Evolutionary conservation across 805 yeast species (phyloP), one percentile per base, ranked within the genome.

Genomic region (Cyberlindnera sargentensis): DNA sequence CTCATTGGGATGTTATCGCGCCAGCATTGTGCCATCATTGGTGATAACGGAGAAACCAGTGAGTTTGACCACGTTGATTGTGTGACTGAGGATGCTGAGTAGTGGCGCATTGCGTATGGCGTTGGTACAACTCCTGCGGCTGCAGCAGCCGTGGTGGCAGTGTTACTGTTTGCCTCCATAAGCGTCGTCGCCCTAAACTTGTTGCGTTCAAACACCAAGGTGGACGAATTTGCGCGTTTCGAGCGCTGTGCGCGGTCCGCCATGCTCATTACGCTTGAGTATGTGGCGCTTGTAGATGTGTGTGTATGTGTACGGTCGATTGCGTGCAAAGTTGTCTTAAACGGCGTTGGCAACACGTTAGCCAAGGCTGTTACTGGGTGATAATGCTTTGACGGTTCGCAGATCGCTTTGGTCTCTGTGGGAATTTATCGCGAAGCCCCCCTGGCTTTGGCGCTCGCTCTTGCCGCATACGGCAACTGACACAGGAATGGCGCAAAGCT

Each of bases 221-320:
- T 41, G 10, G 50, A 44, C 26, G 55, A 50, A 33, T 48, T 53
- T 8, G 61, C 57, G 34, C 62, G 42, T 40, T 57, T 57, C 9
- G 56, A 49, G 35, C 45, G 41, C 26, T 23, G 34, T 10, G 34
- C 25, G 33, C 26, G 40, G 32, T 37, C 34, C 10, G 40, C 40
- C 34, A 29, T 6, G 30, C 9, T 28, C 34, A 31, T 31, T 31
- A 8, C 31, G 31, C 8, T 29, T 8, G 31, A 29, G 31, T 15
- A 15, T 15, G 20, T 15, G 20, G 20, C 20, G 20, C 20, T 15
- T 15, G 20, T 15, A 15, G 20, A 15, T 15, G 20, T 15, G 20
- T 15, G 20, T 15, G 20, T 15, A 15, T 15, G 20, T 15, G 20
- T 15, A 15, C 20, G 20, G 20, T 15, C 20, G 20, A 15, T 15